Conservation (phyloP, 768 basidiomycete species). For the Coprinellus micaceus region DNA sequence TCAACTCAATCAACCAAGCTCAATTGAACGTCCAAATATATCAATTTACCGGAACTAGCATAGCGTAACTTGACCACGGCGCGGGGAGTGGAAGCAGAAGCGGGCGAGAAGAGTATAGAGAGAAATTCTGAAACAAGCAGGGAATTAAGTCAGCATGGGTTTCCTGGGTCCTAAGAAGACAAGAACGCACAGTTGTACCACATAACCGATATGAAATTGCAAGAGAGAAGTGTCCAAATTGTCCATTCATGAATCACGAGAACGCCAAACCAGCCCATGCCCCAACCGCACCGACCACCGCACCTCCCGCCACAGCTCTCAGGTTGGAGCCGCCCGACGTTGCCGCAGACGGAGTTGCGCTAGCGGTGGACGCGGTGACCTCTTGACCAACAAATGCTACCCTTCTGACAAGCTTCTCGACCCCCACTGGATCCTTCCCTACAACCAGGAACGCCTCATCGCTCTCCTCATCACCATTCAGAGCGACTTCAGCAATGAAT, state of each 20-base stretch:
- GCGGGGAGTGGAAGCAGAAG: background rate
- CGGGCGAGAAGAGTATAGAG: background rate
- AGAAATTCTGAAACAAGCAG: background rate
- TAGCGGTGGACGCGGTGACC: slow-evolving; percentile 7
- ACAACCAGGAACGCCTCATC: slow-evolving; percentile 47
- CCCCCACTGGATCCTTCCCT: slow-evolving; percentile 47
- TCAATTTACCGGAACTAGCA: slow-evolving; percentile 1
- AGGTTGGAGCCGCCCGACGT: slow-evolving; percentile 18
- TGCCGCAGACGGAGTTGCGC: slow-evolving; percentile 20
- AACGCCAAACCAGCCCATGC: slow-evolving; percentile 58
- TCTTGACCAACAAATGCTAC: slow-evolving; percentile 23
- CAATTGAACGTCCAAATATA: background rate
- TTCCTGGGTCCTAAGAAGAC: background rate
- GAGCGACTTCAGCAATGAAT: slow-evolving; percentile 41
- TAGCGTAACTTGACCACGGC: background rate
- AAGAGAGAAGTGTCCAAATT: background rate
- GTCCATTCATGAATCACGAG: slow-evolving; percentile 18
- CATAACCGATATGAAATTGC: background rate
- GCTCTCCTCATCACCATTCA: slow-evolving; percentile 31
- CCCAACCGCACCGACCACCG: slow-evolving; percentile 59
- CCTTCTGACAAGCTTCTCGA: slow-evolving; percentile 35
- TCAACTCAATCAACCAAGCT: background rate
- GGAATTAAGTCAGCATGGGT: background rate
- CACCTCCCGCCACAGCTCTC: slow-evolving; percentile 50
- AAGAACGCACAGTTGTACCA: background rate